Base-by-base conservation (phyloP, 108 stramenopile genomes). In the Mayamaea pseudoterrestris region DNA sequence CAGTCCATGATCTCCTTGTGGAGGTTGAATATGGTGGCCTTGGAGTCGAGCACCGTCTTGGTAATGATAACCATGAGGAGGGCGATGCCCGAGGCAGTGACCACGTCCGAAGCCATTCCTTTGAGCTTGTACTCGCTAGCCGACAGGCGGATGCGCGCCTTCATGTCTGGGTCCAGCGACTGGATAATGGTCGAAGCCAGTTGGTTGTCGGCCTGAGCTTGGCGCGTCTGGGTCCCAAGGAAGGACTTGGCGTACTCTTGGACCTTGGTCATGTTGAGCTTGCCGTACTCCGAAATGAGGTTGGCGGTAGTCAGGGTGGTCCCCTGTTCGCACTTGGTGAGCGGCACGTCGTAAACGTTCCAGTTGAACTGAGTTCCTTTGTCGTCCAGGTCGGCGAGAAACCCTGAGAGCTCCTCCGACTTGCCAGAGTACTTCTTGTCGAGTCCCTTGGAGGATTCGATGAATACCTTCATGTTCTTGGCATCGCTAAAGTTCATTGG, bases 351-450 rank as follows among this genome's bases (percentile, higher is more conserved):
- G n/a, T n/a, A n/a, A n/a, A n/a, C n/a, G n/a, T n/a, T n/a, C n/a
- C n/a, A n/a, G n/a, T n/a, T n/a, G n/a, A n/a, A n/a, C n/a, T 70
- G 74, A 43, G 77, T 78, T 29, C 60, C 27, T 12, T 30, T 69
- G 2, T 35, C 54, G n/a, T 35, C 65, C n/a, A n/a, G n/a, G n/a
- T n/a, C n/a, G n/a, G n/a, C n/a, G n/a, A n/a, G n/a, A n/a, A n/a
- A n/a, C n/a, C n/a, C n/a, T n/a, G n/a, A n/a, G n/a, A n/a, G n/a
- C n/a, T n/a, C n/a, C n/a, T n/a, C n/a, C n/a, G n/a, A n/a, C n/a
- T n/a, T n/a, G n/a, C n/a, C n/a, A n/a, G n/a, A n/a, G n/a, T n/a
- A n/a, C n/a, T n/a, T n/a, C n/a, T n/a, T n/a, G n/a, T n/a, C n/a
- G n/a, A n/a, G n/a, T n/a, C n/a, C n/a, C n/a, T n/a, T n/a, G n/a